These are phyloP conservation scores for Penicillium psychrofluorescens DNA, from an alignment of 495 filamentous ascomycete species.

Conservation along the genomic window DNA sequence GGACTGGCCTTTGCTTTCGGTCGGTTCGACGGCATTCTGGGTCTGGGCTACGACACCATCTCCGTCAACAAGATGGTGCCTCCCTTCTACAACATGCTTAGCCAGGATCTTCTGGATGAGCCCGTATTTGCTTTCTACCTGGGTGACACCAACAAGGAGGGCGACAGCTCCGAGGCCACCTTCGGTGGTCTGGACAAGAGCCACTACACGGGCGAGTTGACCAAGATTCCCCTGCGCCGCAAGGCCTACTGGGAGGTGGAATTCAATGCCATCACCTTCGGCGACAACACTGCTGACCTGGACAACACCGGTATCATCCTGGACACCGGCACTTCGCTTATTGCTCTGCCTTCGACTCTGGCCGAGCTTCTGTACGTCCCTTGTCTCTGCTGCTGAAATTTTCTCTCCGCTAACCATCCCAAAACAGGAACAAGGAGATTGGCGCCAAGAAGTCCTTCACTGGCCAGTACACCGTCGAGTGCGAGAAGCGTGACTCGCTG, in stretches of 20 bases:
- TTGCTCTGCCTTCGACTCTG: conserved; percentile 85
- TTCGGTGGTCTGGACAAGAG: conserved; percentile 87
- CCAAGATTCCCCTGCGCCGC: conserved; percentile 85
- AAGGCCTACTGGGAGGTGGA: conserved; percentile 99
- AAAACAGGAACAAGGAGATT: conserved; percentile 76
- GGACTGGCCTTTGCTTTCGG: conserved; percentile 98
- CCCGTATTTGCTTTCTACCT: conserved; percentile 97
- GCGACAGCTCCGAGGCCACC: conserved; percentile 74
- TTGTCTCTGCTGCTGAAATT: no score
- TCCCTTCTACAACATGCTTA: conserved; percentile 92
- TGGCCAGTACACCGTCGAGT: conserved; percentile 93
- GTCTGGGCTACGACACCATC: conserved; percentile 89
- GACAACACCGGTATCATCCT: conserved; percentile 93
- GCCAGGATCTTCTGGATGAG: conserved; percentile 84
- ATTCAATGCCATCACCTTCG: conserved; percentile 84
- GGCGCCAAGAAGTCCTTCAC: conserved; percentile 95
- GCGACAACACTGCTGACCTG: conserved; percentile 73
- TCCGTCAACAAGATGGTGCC: conserved; percentile 92
- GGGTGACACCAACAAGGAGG: conserved; percentile 61
- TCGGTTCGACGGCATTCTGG: conserved; percentile 95
- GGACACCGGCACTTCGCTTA: conserved; percentile 97
- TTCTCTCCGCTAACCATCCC: no score
- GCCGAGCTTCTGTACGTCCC: conserved; percentile 77
- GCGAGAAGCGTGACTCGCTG: conserved; percentile 69
- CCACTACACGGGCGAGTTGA: conserved; percentile 86